Evolutionary conservation across 805 yeast genomes (phyloP), one percentile per base, ranked within the genome.

Genomic region (Hanseniaspora vineae): DNA sequence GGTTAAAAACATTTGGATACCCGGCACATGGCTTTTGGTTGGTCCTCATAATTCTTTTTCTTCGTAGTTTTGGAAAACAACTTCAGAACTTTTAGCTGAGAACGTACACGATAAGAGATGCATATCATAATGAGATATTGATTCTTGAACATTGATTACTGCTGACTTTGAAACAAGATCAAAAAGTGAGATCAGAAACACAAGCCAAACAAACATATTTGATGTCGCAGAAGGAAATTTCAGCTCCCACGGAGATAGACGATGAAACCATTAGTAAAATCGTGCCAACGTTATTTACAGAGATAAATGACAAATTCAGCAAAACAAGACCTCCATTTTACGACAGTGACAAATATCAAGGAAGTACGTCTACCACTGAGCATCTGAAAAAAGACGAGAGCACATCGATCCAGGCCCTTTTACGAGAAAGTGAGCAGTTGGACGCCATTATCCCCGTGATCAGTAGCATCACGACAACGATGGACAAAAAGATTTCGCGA

Each of bases 281-380:
- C 15, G 59, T 61, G 23, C 66, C 66, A 4, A 58, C 61, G 39
- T 55, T 62, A 43, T 62, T 62, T 48, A 61, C 59, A 35, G 58
- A 60, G 46, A 61, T 60, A 64, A 37, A 14, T 50, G 60, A 42
- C 49, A 57, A 4, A 58, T 55, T 45, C 48, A 58, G 33, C 53
- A 49, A 15, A 47, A 45, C 19, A 44, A 35, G n/a, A 5, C 45
- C 15, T 39, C 32, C n/a, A 52, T 51, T 42, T 44, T 10, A 46
- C 45, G n/a, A 51, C 19, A 3, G 49, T 43, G n/a, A 40, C 50
- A 19, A 37, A 47, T 12, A 42, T 39, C 9, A 39, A 23, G 29
- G 8, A 23, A 23, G 8, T 8, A 23, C 29, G 8, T 23, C 29
- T 23, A 23, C 29, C 8, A 23, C 29, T 23, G 29, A 23, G 8